Percentiles rank a stretch among this genome's conserved stretches.
phyloP scores from a whole-genome alignment of 2,329 filamentous ascomycete species.

The Penicillium sp. region DNA sequence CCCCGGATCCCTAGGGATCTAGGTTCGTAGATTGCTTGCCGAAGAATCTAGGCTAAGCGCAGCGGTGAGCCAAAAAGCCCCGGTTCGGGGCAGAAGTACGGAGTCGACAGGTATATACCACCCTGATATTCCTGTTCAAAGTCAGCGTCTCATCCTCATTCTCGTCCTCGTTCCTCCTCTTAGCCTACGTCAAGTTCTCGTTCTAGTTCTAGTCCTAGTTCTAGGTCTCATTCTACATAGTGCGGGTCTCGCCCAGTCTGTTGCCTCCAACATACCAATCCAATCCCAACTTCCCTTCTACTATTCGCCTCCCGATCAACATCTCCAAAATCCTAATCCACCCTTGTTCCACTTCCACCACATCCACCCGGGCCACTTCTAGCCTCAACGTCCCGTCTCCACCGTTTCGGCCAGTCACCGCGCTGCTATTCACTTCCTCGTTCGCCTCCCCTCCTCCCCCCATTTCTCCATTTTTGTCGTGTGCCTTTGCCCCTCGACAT shows the following conservation, averaged over 20 bases:
- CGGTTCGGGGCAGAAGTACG: background rate
- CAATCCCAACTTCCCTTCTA: background rate
- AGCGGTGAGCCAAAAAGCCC: background rate
- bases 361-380: background rate
- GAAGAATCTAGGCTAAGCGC: background rate
- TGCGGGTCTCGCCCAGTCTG: too few relatives aligned
- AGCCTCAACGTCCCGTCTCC: slow-evolving; percentile 11
- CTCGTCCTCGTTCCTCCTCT: too few relatives aligned
- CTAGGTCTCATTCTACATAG: too few relatives aligned
- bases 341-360: background rate
- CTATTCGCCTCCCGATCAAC: background rate
- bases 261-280: background rate
- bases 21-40: too few relatives aligned
- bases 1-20: too few relatives aligned
- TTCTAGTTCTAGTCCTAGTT: too few relatives aligned
- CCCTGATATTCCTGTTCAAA: too few relatives aligned
- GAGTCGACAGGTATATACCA: background rate
- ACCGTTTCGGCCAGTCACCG: slow-evolving; percentile 21
- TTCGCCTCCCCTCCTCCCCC: slow-evolving; percentile 1
- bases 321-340: background rate
- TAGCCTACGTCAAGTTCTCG: too few relatives aligned
- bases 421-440: slow-evolving; percentile 10
- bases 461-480: slow-evolving; percentile 2
- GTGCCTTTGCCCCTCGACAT: slow-evolving; percentile 21
- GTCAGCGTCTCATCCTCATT: too few relatives aligned